Conservation (phyloP, 495 filamentous ascomycete genomes). For the Annulohypoxylon stygium region DNA sequence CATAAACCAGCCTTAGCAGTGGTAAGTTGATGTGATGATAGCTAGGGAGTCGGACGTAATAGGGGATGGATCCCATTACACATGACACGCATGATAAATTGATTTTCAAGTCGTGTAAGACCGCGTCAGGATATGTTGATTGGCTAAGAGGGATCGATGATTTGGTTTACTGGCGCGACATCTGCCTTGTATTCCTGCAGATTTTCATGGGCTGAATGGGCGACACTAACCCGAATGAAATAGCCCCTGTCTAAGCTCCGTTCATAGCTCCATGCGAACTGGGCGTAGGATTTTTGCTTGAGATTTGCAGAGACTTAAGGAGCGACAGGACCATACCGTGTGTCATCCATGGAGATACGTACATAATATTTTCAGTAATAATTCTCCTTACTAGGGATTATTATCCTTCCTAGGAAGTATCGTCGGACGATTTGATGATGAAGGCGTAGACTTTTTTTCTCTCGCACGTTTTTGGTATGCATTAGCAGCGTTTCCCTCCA, state of each 20-base stretch:
- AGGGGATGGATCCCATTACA: conserved; percentile 49
- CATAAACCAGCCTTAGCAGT: conserved; percentile 7
- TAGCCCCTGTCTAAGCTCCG: conserved; percentile 37
- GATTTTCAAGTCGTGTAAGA: conserved; percentile 54
- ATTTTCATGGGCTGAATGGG: conserved; percentile 48
- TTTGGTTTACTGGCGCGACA: conserved; percentile 48
- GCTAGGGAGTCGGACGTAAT: conserved; percentile 37
- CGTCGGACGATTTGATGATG: conserved; percentile 35
- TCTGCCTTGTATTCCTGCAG: conserved; percentile 50
- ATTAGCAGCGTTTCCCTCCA: conserved; percentile 42
- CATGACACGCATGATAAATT: conserved; percentile 55
- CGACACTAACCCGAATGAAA: conserved; percentile 45
- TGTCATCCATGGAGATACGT: conserved; percentile 6
- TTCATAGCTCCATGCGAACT: conserved; percentile 44
- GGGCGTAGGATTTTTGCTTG: conserved; percentile 35
- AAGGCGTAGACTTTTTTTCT: conserved; percentile 23
- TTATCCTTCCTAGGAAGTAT: conserved; percentile 21
- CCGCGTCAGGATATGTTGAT: conserved; percentile 53
- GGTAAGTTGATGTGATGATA: conserved; percentile 40
- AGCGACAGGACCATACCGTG: conserved; percentile 25
- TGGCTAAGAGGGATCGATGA: conserved; percentile 43
- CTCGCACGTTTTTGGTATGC: conserved; percentile 36
- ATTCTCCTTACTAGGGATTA: conserved; percentile 25
- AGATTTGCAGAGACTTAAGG: conserved; percentile 35
- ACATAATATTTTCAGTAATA: not conserved